phyloP scores from a whole-genome alignment of 495 filamentous ascomycete genomes.

The Penicillium bovifimosum region DNA sequence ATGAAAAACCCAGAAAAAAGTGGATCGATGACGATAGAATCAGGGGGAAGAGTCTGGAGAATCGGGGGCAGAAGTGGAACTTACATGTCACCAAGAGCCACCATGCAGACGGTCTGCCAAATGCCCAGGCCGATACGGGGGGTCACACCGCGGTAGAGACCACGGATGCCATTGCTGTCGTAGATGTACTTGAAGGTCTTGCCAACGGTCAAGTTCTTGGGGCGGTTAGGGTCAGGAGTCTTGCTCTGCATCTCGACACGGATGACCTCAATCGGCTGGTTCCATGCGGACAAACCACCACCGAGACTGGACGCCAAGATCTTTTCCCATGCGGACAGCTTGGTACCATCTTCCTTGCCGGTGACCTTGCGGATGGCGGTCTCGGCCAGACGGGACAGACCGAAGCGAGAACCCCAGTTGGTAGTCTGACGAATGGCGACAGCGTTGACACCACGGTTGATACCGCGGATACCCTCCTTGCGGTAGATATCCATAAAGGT shows the following conservation, averaged over 20 bases:
- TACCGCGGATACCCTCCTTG: constrained; percentile 88
- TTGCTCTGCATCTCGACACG: constrained; percentile 99
- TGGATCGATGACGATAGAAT: constrained; percentile 3
- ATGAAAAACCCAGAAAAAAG: constrained; percentile 5
- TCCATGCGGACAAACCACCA: constrained; percentile 94
- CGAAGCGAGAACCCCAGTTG: constrained; percentile 97
- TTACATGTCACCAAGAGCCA: constrained; percentile 97
- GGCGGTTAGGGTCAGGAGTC: constrained; percentile 93
- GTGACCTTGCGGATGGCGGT: constrained; percentile 75
- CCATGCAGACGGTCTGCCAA: constrained; percentile 99
- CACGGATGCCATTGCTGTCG: constrained; percentile 76
- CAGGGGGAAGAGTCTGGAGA: background rate
- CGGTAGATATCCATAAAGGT: constrained; percentile 98
- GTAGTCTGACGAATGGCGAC: constrained; percentile 98
- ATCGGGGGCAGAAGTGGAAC: constrained; percentile 21
- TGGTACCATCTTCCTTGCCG: constrained; percentile 72
- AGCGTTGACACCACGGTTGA: constrained; percentile 97
- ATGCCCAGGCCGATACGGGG: constrained; percentile 91
- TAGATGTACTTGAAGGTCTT: constrained; percentile 95
- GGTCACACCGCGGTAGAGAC: constrained; percentile 91
- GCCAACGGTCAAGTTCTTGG: constrained; percentile 91
- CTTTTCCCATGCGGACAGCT: constrained; percentile 78
- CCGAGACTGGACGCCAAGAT: constrained; percentile 80
- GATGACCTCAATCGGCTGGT: constrained; percentile 99
- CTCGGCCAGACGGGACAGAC: constrained; percentile 85